Evolutionary conservation across 1,284 basidiomycete genomes (phyloP).

Genomic region (Ustilago xerochloae): DNA sequence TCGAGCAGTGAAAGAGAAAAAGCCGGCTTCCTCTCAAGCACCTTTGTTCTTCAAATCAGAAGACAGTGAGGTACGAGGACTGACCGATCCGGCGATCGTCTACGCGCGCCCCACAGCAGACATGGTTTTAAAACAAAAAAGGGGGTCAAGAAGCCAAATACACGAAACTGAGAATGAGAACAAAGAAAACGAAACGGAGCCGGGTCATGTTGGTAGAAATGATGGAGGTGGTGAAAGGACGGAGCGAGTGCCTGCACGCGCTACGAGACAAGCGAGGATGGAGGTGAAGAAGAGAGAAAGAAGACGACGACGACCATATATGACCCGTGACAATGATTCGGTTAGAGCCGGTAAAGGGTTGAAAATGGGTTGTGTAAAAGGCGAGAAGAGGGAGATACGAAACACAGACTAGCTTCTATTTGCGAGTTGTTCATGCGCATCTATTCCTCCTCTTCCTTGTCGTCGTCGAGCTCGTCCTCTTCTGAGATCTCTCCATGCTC

Average conservation of each 20-base stretch:
- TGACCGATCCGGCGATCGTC: conserved; percentile 46
- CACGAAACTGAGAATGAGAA: not conserved
- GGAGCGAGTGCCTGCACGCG: conserved; percentile 29
- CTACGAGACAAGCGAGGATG: conserved; percentile 25
- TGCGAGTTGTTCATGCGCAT: too few species aligned
- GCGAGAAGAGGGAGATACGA: not conserved
- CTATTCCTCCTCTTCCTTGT: conserved; percentile 21
- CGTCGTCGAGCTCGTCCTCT: conserved; percentile 43
- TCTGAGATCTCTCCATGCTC: conserved; percentile 31
- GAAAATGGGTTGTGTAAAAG: not conserved
- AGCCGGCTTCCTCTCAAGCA: conserved; percentile 31
- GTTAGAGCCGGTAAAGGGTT: not conserved
- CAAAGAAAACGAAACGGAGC: conserved; percentile 4
- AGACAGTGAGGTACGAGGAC: conserved; percentile 28
- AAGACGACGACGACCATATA: conserved; percentile 7
- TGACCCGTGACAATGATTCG: conserved; percentile 30
- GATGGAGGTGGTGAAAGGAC: conserved; percentile 9
- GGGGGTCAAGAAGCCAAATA: conserved; percentile 1
- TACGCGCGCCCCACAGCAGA: conserved; percentile 37
- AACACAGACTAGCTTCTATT: too few species aligned
- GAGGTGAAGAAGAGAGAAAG: not conserved
- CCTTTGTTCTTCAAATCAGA: conserved; percentile 7
- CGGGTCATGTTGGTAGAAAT: conserved; percentile 5
- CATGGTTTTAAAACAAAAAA: conserved; percentile 1
- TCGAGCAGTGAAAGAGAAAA: conserved; percentile 25